These are phyloP conservation scores for Plasmodium falciparum DNA, from an alignment of 169 alveolate genomes.

Conservation along the genomic window DNA sequence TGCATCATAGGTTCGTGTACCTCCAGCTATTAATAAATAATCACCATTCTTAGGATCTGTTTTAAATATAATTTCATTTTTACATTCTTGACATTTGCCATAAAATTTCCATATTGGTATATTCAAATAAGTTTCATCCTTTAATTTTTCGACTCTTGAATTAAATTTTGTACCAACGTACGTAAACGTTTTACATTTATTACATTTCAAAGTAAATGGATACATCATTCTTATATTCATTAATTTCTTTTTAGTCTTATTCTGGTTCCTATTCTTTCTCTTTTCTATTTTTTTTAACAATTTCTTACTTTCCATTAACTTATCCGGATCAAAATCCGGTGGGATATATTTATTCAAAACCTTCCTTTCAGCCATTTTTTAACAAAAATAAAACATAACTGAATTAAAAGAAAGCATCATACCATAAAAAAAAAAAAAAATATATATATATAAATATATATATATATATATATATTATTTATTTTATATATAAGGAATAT, in stretches of 20 bases:
- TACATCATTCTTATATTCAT: constrained; percentile 98
- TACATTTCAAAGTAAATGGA: constrained; percentile 97
- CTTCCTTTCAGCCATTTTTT: constrained; percentile 97
- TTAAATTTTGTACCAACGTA: constrained; percentile 99
- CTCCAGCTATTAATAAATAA: constrained; percentile 93
- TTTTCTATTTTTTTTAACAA: constrained; percentile 86
- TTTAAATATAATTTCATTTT: constrained; percentile 96
- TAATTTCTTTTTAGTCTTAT: constrained; percentile 83
- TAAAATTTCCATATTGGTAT: constrained; percentile 97
- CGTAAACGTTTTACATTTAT: constrained; percentile 96
- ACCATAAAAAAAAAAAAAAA: background rate
- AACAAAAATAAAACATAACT: constrained; percentile 1
- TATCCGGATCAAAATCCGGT: constrained; percentile 99
- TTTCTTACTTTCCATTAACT: constrained; percentile 90
- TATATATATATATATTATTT: background rate
- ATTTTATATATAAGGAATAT: no score
- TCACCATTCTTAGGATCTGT: constrained; percentile 93
- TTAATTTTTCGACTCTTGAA: constrained; percentile 93
- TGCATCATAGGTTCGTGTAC: constrained; percentile 89
- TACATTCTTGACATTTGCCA: constrained; percentile 98
- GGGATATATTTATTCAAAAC: constrained; percentile 98
- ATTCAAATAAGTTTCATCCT: constrained; percentile 97
- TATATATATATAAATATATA: background rate
- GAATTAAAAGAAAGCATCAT: background rate
- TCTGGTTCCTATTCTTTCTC: constrained; percentile 82